Conservation (phyloP, 768 basidiomycete genomes). For the Galerina marginata region DNA sequence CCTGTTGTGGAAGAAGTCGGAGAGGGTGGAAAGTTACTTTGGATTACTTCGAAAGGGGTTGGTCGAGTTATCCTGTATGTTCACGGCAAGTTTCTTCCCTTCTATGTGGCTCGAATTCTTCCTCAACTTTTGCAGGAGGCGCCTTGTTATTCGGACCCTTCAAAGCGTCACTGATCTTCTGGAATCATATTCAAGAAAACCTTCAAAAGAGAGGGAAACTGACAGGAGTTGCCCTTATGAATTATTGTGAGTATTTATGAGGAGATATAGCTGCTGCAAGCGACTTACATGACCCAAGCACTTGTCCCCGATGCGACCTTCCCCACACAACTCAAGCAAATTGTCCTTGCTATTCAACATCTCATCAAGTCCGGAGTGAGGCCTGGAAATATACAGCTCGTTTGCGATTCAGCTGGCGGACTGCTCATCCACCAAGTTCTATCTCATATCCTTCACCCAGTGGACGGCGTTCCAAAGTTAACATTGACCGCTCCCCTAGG, state of each 20-base stretch:
- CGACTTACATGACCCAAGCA: conserved; percentile 21
- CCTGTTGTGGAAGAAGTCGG: conserved; percentile 24
- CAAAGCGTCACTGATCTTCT: too few species aligned
- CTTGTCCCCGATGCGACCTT: conserved; percentile 39
- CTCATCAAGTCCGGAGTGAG: conserved; percentile 34
- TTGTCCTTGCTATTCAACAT: conserved; percentile 34
- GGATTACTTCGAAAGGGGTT: too few species aligned
- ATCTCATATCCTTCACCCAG: conserved; percentile 42
- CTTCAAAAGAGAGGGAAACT: too few species aligned
- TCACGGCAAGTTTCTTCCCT: too few species aligned
- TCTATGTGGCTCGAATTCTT: too few species aligned
- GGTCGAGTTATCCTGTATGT: too few species aligned
- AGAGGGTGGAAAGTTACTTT: neutral
- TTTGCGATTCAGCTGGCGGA: conserved; percentile 47
- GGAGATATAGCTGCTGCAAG: too few species aligned
- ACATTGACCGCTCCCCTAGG: conserved; percentile 28
- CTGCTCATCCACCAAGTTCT: conserved; percentile 41
- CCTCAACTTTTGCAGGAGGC: too few species aligned
- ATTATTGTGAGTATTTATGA: too few species aligned
- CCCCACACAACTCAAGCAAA: conserved; percentile 40
- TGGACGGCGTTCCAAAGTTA: conserved; percentile 30
- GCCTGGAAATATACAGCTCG: conserved; percentile 38
- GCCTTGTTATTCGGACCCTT: too few species aligned
- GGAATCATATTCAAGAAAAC: too few species aligned
- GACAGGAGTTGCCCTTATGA: too few species aligned